Conservation (phyloP, 306 rosid genomes). For the Cucumis cinereus region DNA sequence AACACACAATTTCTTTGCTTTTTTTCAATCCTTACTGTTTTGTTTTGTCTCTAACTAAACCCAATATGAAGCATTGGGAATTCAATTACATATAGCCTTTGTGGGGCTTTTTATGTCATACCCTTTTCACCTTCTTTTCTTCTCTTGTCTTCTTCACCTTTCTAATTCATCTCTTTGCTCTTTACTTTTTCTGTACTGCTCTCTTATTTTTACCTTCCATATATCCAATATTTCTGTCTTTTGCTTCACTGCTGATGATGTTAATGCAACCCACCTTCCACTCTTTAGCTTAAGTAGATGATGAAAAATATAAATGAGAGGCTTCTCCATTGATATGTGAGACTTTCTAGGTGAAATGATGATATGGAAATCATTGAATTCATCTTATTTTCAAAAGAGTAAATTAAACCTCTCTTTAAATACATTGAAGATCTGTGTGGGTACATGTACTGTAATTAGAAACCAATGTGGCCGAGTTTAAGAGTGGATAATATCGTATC, state of each 20-base stretch:
- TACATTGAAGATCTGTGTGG: too few species aligned
- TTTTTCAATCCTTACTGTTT: background rate
- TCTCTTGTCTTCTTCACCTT: slow-evolving; percentile 1
- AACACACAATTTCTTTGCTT: background rate
- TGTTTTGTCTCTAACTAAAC: background rate
- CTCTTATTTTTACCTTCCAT: background rate
- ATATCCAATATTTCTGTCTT: background rate
- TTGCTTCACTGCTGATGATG: background rate
- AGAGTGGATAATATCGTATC: background rate
- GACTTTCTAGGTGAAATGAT: too few species aligned
- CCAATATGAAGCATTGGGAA: background rate
- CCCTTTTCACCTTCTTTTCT: background rate
- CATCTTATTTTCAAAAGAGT: too few species aligned
- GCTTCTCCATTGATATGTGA: background rate
- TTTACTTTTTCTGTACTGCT: background rate
- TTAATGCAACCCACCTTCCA: background rate
- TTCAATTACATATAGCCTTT: background rate
- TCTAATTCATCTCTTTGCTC: background rate
- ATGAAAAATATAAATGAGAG: background rate
- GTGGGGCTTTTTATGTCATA: background rate
- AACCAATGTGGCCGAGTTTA: background rate
- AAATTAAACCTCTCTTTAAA: too few species aligned
- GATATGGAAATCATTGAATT: too few species aligned
- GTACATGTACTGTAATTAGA: too few species aligned
- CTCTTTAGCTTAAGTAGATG: background rate